A percentile compares a stretch with the other conserved stretches of the same genome.
Conservation (phyloP, 2,329 filamentous ascomycete genomes). For the Raffaelea arxii region DNA sequence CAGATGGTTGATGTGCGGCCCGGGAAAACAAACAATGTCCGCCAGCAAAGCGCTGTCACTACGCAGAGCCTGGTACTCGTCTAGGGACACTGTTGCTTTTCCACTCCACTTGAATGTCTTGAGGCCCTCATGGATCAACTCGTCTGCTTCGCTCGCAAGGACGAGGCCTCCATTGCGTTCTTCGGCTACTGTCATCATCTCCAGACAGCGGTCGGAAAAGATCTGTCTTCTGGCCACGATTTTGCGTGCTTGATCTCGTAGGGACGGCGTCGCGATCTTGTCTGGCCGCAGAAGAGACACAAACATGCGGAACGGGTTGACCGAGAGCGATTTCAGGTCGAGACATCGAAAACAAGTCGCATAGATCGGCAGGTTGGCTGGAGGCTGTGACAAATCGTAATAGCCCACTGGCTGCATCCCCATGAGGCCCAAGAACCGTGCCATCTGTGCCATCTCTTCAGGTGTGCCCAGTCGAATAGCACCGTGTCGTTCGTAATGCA, state of each 20-base stretch:
- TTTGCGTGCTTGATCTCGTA: neutral
- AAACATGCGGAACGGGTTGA: slow-evolving; percentile 34
- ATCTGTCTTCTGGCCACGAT: neutral
- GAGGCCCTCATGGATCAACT: slow-evolving; percentile 32
- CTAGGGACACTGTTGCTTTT: slow-evolving; percentile 26
- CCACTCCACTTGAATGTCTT: slow-evolving; percentile 38
- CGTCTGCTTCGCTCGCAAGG: slow-evolving; percentile 18
- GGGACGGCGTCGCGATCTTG: slow-evolving; percentile 18
- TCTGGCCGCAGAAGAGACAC: slow-evolving; percentile 29
- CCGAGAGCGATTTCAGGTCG: slow-evolving; percentile 20
- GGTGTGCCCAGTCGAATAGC: slow-evolving; percentile 38
- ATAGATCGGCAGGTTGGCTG: slow-evolving; percentile 38
- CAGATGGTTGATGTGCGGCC: slow-evolving; percentile 43
- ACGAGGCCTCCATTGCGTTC: slow-evolving; percentile 16
- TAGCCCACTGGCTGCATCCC: slow-evolving; percentile 41
- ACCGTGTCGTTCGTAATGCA: slow-evolving; percentile 25
- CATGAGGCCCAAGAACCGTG: slow-evolving; percentile 34
- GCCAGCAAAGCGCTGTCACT: slow-evolving; percentile 36
- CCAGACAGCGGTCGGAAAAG: neutral
- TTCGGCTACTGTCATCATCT: slow-evolving; percentile 1
- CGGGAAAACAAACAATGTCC: slow-evolving; percentile 32
- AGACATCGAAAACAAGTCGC: slow-evolving; percentile 40
- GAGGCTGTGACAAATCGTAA: slow-evolving; percentile 32
- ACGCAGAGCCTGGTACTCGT: slow-evolving; percentile 31
- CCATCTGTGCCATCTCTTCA: slow-evolving; percentile 30